Evolutionary conservation across 1,284 basidiomycete species (phyloP), one percentile per base, ranked within the genome.

Genomic region (Melampsora abietis-canadensis): DNA sequence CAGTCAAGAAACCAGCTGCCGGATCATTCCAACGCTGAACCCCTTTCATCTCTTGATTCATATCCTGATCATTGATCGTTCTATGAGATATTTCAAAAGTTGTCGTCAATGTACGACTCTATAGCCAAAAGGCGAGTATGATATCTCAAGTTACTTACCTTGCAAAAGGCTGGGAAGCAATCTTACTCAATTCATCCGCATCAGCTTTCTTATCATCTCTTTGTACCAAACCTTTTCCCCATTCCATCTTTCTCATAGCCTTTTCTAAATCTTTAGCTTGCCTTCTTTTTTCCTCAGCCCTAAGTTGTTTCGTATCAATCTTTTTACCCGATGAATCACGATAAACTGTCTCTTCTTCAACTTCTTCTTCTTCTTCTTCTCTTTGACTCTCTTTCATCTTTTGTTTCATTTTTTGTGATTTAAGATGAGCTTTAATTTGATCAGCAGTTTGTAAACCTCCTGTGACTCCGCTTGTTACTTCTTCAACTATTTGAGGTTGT

Each of bases 221-320:
- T 84, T 98, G 94, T 30, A 92, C 89, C 44, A 96, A 80, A 30
- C 96, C 96, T 82, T 94, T 97, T 0, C 91, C 92, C 96, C 96
- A 98, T 81, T 94, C 91, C 89, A 94, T 91, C 84, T 92, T 93
- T 82, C 89, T 86, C 68, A 89, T 89, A 80, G 94, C 91, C 81
- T 88, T 89, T 82, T 93, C 89, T 81, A 92, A 88, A 76, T 86
- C 84, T 80, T 92, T 90, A 31, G 90, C 85, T 80, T 92, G 92
- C 80, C 87, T 82, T 77, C 87, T 83, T 63, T 89, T 89, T 47
- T 91, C 91, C 79, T 94, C 92, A 19, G 90, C 93, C 66, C 87
- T 87, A 51, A 90, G 90, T 0, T 89, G 87, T 80, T 90, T 90
- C 63, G 91, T 87, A 79, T 98, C 93, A 70, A 98, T 91, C 82